Percentiles rank a stretch among this genome's conserved stretches.
These are phyloP conservation scores for Xylariomycetidae sp. DNA, from an alignment of 2,329 filamentous ascomycete species.

Conservation along the genomic window DNA sequence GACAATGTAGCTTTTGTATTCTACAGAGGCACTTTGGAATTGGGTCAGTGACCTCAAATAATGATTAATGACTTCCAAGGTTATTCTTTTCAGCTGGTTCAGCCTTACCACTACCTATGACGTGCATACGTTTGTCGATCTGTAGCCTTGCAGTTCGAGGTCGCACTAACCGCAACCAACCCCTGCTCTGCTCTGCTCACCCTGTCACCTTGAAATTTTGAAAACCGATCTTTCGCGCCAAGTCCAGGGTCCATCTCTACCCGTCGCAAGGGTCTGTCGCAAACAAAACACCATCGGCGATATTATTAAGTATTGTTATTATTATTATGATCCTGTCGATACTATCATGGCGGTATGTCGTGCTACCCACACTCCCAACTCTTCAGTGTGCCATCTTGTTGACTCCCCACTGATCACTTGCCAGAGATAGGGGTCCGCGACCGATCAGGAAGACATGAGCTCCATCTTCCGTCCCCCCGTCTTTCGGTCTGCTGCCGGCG, in stretches of 20 bases:
- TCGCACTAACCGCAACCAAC: too few relatives aligned
- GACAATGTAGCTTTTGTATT: too few relatives aligned
- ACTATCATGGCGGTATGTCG: constrained; percentile 21
- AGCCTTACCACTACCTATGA: constrained; percentile 20
- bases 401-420: constrained; percentile 2
- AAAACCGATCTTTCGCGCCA: constrained; percentile 6
- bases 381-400: not conserved
- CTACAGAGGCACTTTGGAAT: too few relatives aligned
- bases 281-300: too few relatives aligned
- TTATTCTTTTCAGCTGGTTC: too few relatives aligned
- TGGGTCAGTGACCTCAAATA: too few relatives aligned
- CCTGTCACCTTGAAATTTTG: constrained; percentile 6
- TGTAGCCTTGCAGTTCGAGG: constrained; percentile 16
- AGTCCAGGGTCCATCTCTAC: too few relatives aligned
- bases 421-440: constrained; percentile 10
- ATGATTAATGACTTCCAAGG: too few relatives aligned
- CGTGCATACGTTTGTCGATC: constrained; percentile 12
- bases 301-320: too few relatives aligned
- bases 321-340: too few relatives aligned
- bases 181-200: too few relatives aligned
- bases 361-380: not conserved
- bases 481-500: constrained; percentile 66
- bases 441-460: constrained; percentile 43
- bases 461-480: constrained; percentile 69
- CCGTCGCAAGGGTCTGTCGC: too few relatives aligned